These are phyloP conservation scores for Lantana camara DNA, from an alignment of 257 asterid species.

Conservation along the genomic window DNA sequence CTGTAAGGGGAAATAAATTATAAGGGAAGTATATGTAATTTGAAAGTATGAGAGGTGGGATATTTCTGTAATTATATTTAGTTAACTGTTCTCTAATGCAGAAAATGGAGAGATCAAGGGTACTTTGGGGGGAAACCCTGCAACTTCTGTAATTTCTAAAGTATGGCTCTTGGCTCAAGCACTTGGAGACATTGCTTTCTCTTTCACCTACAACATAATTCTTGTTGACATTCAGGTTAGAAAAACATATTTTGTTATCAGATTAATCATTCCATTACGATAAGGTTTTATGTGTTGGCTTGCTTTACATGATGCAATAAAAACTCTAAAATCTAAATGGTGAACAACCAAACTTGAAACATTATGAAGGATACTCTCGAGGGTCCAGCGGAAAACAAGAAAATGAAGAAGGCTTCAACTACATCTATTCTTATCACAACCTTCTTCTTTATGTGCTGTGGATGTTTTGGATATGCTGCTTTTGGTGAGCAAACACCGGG, in stretches of 20 bases:
- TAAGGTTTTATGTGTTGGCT: background rate
- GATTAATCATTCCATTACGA: too few relatives aligned
- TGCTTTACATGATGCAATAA: background rate
- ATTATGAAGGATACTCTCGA: constrained; percentile 58
- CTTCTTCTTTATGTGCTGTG: constrained; percentile 66
- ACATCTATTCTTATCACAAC: constrained; percentile 45
- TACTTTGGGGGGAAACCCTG: constrained; percentile 31
- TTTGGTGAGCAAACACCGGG: constrained; percentile 65
- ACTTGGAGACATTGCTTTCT: constrained; percentile 59
- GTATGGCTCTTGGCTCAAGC: constrained; percentile 51
- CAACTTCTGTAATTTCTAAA: constrained; percentile 34
- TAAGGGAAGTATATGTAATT: too few relatives aligned
- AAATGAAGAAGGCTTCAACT: constrained; percentile 56
- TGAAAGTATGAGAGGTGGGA: too few relatives aligned
- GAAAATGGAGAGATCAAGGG: constrained; percentile 48
- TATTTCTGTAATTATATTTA: too few relatives aligned
- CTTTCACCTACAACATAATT: constrained; percentile 52
- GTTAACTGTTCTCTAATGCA: constrained; percentile 19
- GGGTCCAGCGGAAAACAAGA: constrained; percentile 53
- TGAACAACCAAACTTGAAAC: constrained; percentile 19
- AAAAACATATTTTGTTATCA: too few relatives aligned
- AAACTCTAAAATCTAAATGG: background rate
- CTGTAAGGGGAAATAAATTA: too few relatives aligned
- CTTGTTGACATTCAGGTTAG: constrained; percentile 54
- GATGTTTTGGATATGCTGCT: constrained; percentile 76